phyloP scores from a whole-genome alignment of 2,329 filamentous ascomycete genomes.

The Diaporthe sp. region DNA sequence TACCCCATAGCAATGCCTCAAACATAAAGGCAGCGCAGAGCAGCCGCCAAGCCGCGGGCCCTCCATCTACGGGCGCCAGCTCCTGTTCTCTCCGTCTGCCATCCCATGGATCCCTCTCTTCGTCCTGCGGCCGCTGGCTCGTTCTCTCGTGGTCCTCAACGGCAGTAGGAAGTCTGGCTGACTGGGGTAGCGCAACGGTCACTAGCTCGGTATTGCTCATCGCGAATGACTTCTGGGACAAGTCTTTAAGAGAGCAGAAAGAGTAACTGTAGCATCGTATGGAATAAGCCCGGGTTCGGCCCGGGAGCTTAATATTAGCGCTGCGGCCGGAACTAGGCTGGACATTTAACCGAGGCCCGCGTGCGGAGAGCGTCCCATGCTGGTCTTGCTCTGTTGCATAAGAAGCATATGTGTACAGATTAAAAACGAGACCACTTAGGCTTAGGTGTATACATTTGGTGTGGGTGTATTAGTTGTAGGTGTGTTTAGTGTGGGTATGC shows the following conservation, averaged over 20 bases:
- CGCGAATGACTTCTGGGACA: neutral
- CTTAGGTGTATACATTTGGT: no score
- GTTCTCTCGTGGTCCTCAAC: neutral
- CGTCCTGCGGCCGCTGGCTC: neutral
- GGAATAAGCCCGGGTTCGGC: neutral
- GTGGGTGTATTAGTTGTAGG: no score
- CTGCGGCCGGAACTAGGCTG: neutral
- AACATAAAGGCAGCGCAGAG: slow-evolving; percentile 45
- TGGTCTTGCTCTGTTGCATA: neutral
- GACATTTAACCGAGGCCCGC: neutral
- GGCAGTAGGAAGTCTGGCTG: neutral
- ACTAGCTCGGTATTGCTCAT: slow-evolving; percentile 15
- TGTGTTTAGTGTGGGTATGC: no score
- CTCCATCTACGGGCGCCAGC: slow-evolving; percentile 44
- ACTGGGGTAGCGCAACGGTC: neutral
- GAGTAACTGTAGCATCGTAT: neutral
- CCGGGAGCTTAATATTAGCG: slow-evolving; percentile 1
- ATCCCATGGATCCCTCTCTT: neutral
- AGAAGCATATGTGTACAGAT: no score
- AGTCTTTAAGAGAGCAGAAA: neutral
- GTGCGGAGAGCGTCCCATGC: neutral
- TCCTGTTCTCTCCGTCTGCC: neutral
- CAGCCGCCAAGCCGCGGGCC: slow-evolving; percentile 44
- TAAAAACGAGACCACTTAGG: no score
- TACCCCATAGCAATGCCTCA: slow-evolving; percentile 46